Base-by-base conservation (phyloP, 2,329 filamentous ascomycete genomes). In the Clonostachys byssicola region DNA sequence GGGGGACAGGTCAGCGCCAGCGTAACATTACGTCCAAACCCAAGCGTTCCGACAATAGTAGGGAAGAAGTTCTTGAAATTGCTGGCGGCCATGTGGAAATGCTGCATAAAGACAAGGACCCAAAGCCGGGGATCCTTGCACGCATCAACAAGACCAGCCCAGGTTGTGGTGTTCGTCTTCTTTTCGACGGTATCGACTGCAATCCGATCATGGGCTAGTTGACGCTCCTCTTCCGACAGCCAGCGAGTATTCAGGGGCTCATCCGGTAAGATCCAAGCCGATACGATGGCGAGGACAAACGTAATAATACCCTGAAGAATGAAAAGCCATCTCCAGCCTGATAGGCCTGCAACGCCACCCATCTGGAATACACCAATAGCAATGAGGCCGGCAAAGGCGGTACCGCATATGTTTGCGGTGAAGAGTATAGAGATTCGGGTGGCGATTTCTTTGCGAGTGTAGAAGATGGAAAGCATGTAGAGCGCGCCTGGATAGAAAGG, bases 61-160 rank as follows among this genome's bases (percentile, higher is more conserved):
- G 47, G 47, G 43, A 48, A 48, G 43, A 48, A 48, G 38, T 48
- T 48, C 47, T 48, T 67, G 55, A 70, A 70, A 2, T 60, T 61
- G 40, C 71, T 70, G 16, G 72, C 71, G 5, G 66, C 68, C 34
- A 74, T 57, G 54, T 75, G 71, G 53, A 70, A 67, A 48, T 75
- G 73, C 48, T 73, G 69, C 71, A 75, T 75, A 41, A 72, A 58
- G 4, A 64, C 65, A 44, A 75, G 68, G 3, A 77, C 53, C 63
- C 70, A 75, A 3, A 73, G 36, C 14, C 36, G 36, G 14, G 14
- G 36, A 47, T 74, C 71, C 12, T 55, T 56, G 14, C 60, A 54
- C 12, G 68, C 69, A 41, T 68, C 62, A 40, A 63, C 57, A 16
- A 46, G 44, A 20, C 44, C 44, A 12, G 16, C 20, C 35, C 12